Evolutionary conservation across 257 asterid genomes (phyloP).

Genomic region (Gentiana macrophylla): DNA sequence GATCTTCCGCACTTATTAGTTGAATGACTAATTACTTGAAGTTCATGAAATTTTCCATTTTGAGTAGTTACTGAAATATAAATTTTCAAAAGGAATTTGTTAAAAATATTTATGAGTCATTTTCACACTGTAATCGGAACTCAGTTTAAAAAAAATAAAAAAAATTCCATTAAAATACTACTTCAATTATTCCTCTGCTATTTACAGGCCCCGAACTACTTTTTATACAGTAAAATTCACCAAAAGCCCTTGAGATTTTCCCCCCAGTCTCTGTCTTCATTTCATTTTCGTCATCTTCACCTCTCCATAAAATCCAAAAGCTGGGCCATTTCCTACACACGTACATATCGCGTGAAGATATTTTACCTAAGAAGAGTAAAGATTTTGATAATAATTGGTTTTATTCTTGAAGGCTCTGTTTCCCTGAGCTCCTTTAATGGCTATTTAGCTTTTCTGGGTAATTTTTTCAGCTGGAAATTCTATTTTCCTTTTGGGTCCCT

Average conservation of each 20-base stretch:
- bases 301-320: background rate
- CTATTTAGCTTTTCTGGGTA: conserved; percentile 35
- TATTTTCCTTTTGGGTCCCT: background rate
- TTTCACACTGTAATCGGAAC: no score
- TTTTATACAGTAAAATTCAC: conserved; percentile 1
- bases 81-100: no score
- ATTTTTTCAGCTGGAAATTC: conserved; percentile 5
- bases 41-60: no score
- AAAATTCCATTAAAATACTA: conserved; percentile 43
- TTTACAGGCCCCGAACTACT: conserved; percentile 14
- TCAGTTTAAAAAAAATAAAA: no score
- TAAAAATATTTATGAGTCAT: no score
- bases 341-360: no score
- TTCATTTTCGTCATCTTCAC: conserved; percentile 1
- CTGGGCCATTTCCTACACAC: background rate
- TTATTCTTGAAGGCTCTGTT: conserved; percentile 9
- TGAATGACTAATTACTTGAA: no score
- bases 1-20: no score
- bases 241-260: conserved; percentile 13
- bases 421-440: conserved; percentile 55
- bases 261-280: conserved; percentile 9
- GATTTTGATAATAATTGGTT: conserved; percentile 3
- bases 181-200: conserved; percentile 31
- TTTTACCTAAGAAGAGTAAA: no score
- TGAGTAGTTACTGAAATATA: no score